Base-by-base conservation (phyloP, 805 yeast genomes). In the Hanseniaspora clermontiae region DNA sequence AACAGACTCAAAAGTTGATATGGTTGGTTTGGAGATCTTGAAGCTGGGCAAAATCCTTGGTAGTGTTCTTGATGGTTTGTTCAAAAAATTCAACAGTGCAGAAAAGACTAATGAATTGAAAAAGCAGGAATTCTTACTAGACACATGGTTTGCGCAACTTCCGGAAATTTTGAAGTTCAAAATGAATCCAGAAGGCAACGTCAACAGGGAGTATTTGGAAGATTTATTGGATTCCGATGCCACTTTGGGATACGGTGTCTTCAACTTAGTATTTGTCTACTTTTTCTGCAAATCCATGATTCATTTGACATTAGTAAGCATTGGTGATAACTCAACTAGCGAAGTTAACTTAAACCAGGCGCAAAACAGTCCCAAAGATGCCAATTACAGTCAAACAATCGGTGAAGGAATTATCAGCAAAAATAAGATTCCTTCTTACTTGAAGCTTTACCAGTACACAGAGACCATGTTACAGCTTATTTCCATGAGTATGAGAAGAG, bases 91-190 rank as follows among this genome's bases (percentile, higher is more conserved):
- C 62, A 68, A 72, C 0, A 57, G 64, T 5, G 55, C 60, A 9
- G 60, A 66, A 3, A 62, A 63, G 55, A 65, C 63, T 40, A 9
- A 15, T 15, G 61, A 62, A 3, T 64, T 69, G 3, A 58, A 72
- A 32, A 64, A 72, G 15, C 74, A 73, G 59, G 96, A 89, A 64
- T 80, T 83, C 61, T 77, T 82, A 62, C 72, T 89, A 49, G 95
- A 88, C 61, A 71, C 78, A 50, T 89, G 96, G 96, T 74, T 87
- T 62, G 71, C 82, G 20, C 85, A 83, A 43, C 70, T 89, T 43
- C 87, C 95, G 1, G 42, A 67, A 0, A 74, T 76, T 42, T 70
- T 86, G 58, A 76, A 74, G 57, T 85, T 87, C 61, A 84, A 83
- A 40, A 69, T 83, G 34, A 87, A 82, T 59, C 76, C 75, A 17